A percentile compares a stretch with the other conserved stretches of the same genome.
These are phyloP conservation scores for Sporothrix protearum DNA, from an alignment of 2,329 filamentous ascomycete species.

Conservation along the genomic window DNA sequence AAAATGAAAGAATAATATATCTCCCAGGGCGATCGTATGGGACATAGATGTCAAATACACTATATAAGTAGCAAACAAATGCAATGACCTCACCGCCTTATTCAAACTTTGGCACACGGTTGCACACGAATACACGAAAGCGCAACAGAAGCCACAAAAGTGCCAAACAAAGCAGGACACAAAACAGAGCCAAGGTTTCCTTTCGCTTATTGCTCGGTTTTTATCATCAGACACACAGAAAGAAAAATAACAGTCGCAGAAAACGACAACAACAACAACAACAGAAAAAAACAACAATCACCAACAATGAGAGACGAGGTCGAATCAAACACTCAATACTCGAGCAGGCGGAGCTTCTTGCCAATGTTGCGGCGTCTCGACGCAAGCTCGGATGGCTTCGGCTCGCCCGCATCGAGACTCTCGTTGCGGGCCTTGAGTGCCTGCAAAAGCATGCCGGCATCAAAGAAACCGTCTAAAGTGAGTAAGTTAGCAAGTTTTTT, in stretches of 20 bases:
- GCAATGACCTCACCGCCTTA: too few species aligned
- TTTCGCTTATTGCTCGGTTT: neutral
- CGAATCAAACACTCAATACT: slow-evolving; percentile 49
- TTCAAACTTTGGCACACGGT: neutral
- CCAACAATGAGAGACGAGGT: neutral
- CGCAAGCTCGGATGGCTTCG: slow-evolving; percentile 57
- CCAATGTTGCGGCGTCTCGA: slow-evolving; percentile 65
- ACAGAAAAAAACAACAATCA: neutral
- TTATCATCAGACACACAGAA: neutral
- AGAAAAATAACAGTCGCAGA: neutral
- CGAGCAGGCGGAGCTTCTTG: slow-evolving; percentile 67
- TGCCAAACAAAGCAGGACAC: neutral
- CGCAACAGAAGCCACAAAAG: neutral
- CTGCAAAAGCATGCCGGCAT: slow-evolving; percentile 89
- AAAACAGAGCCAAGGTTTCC: neutral
- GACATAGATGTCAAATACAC: neutral
- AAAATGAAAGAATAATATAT: too few species aligned
- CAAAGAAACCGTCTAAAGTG: slow-evolving; percentile 87
- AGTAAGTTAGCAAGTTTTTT: too few species aligned
- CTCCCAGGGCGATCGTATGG: too few species aligned
- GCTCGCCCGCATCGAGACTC: slow-evolving; percentile 49
- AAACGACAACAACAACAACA: neutral
- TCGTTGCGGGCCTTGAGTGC: slow-evolving; percentile 72
- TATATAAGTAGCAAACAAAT: too few species aligned
- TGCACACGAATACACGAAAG: neutral